Evolutionary conservation across 805 yeast genomes (phyloP), one percentile per base, ranked within the genome.

Genomic region (Wickerhamiella sorbophila): DNA sequence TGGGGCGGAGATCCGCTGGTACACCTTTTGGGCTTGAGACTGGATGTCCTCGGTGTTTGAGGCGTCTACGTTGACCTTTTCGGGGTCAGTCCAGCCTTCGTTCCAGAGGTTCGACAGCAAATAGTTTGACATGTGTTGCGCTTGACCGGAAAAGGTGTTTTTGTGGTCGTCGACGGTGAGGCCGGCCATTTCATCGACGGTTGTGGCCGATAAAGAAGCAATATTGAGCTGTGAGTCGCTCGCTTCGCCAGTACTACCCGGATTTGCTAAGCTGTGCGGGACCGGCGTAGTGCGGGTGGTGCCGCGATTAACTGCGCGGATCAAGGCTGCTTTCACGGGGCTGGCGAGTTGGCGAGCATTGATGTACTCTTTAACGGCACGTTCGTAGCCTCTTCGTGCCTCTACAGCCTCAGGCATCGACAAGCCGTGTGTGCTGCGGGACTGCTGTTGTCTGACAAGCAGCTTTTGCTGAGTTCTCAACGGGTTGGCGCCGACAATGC

Each of bases 31-130:
- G 21, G 32, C 31, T 26, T 5, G 20, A 12, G 32, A 6, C 33
- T 12, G 33, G 8, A 31, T 16, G 15, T 31, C 18, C 15, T 16
- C 18, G 15, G 15, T 16, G 15, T 8, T 8, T 5, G 33, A 5
- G 15, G 33, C 33, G 18, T 31, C 18, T 5, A 31, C n/a, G 33
- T 16, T 15, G 6, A 31, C 21, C n/a, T 16, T 16, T n/a, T 48
- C 48, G 1, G 52, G 46, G 16, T 51, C 52, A 12, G 16, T 18
- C 51, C 51, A 51, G 26, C 56, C 56, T 4, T 40, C 43, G 15
- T 48, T 47, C 56, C 56, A 52, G 32, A 52, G 42, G 26, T 47
- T 49, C 33, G 44, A 42, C 15, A 52, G 39, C 1, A 47, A 34
- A 38, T 48, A 52, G 17, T 42, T 39, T 5, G 48, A 37, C n/a